These are phyloP conservation scores for Achaetomium macrosporum DNA, from an alignment of 2,329 filamentous ascomycete genomes.

Conservation along the genomic window DNA sequence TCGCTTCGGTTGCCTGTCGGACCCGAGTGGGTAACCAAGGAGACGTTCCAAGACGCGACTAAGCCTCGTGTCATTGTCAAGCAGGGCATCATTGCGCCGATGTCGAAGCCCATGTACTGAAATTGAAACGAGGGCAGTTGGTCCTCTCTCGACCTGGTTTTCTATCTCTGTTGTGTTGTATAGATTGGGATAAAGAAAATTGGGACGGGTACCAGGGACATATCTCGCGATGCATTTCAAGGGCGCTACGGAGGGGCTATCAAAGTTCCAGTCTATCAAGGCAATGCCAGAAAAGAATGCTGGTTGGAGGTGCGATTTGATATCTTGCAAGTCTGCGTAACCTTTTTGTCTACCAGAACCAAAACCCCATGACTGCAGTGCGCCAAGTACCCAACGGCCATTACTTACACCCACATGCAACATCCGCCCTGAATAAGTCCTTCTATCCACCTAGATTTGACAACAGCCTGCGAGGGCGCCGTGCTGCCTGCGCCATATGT, in stretches of 20 bases:
- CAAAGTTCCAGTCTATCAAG: no score
- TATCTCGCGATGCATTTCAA: no score
- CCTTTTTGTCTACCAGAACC: background rate
- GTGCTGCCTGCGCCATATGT: background rate
- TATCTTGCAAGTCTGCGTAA: background rate
- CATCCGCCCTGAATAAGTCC: background rate
- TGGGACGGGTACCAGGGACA: background rate
- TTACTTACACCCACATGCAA: conserved; percentile 2
- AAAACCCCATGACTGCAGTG: conserved; percentile 2
- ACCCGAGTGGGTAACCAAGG: conserved; percentile 94
- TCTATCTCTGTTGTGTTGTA: background rate
- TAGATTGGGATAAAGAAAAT: conserved; percentile 12
- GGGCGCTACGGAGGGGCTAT: no score
- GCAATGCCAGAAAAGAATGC: no score
- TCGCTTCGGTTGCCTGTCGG: conserved; percentile 81
- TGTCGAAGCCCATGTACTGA: conserved; percentile 62
- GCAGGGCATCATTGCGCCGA: conserved; percentile 81
- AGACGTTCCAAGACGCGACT: conserved; percentile 81
- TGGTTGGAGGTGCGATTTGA: background rate
- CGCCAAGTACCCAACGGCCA: background rate
- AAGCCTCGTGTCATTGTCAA: conserved; percentile 88
- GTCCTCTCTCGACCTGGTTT: no score
- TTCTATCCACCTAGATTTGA: background rate
- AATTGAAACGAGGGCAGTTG: background rate
- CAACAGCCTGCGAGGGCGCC: background rate